These are phyloP conservation scores for Umbelopsis vinacea DNA, from an alignment of 192 early-diverging fungal genomes.

Conservation along the genomic window DNA sequence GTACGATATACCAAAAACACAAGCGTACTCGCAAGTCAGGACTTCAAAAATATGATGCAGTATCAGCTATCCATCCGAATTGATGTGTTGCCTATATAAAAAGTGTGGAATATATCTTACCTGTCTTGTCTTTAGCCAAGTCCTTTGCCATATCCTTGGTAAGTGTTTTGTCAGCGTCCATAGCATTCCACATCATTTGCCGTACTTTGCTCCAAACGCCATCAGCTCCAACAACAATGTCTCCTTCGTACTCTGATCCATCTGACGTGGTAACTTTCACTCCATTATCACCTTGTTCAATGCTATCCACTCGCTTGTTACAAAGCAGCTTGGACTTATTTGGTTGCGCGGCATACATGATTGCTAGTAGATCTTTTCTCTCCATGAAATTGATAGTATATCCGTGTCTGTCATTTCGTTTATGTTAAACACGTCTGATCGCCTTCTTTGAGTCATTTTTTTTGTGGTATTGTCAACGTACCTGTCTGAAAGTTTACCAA, in stretches of 20 bases:
- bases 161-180: not conserved
- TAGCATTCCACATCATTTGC: constrained; percentile 22
- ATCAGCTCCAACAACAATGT: constrained; percentile 44
- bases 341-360: constrained; percentile 14
- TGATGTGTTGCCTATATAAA: not conserved
- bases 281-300: constrained; percentile 23
- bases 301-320: constrained; percentile 28
- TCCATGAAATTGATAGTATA: not conserved
- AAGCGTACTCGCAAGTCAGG: constrained; percentile 1
- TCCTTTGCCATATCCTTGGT: not conserved
- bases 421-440: no score
- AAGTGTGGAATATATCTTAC: not conserved
- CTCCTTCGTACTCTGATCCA: constrained; percentile 29
- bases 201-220: constrained; percentile 39
- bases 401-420: not conserved
- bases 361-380: not conserved
- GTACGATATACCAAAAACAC: not conserved
- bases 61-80: not conserved
- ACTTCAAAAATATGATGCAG: not conserved
- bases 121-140: not conserved
- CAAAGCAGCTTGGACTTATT: not conserved
- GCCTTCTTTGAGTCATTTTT: no score
- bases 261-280: constrained; percentile 34
- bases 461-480: not conserved
- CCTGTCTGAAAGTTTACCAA: not conserved